A percentile compares a stretch with the other conserved stretches of the same genome.
phyloP scores from a whole-genome alignment of 1,284 basidiomycete genomes.

The Pholiota adiposa region DNA sequence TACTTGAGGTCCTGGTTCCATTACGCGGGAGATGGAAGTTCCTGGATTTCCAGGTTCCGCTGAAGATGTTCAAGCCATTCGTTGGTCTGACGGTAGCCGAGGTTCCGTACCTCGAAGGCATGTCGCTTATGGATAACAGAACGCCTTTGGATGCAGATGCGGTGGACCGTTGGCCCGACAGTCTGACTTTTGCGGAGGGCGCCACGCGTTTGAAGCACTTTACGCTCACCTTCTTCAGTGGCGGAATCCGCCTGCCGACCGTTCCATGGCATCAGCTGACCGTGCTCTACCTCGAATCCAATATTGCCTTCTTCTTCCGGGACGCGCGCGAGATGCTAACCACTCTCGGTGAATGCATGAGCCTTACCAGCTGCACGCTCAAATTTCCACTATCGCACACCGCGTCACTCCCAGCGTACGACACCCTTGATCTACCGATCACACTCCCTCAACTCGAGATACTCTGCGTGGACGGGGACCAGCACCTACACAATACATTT shows the following conservation, averaged over 20 bases:
- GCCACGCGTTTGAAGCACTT: slow-evolving; percentile 23
- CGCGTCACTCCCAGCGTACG: slow-evolving; percentile 17
- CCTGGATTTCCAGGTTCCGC: slow-evolving; percentile 29
- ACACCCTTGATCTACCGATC: slow-evolving; percentile 17
- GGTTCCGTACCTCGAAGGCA: slow-evolving; percentile 25
- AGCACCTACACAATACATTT: slow-evolving; percentile 28
- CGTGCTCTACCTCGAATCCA: slow-evolving; percentile 29
- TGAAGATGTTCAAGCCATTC: slow-evolving; percentile 31
- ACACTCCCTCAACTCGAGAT: slow-evolving; percentile 24
- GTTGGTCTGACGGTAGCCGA: slow-evolving; percentile 22
- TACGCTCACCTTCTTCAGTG: slow-evolving; percentile 29
- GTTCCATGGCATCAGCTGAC: slow-evolving; percentile 28
- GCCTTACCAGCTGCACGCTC: slow-evolving; percentile 26
- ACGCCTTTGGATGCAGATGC: slow-evolving; percentile 22
- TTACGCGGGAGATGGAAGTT: slow-evolving; percentile 26
- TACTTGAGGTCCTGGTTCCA: slow-evolving; percentile 27
- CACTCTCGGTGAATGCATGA: slow-evolving; percentile 21
- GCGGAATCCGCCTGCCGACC: slow-evolving; percentile 27
- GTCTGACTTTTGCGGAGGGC: slow-evolving; percentile 24
- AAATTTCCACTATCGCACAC: slow-evolving; percentile 30
- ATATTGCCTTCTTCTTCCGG: slow-evolving; percentile 29
- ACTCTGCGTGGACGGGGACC: slow-evolving; percentile 31
- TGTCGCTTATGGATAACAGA: slow-evolving; percentile 29
- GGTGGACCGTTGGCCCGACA: slow-evolving; percentile 25
- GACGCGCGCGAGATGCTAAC: slow-evolving; percentile 27